Evolutionary conservation across 164 flowering plant genomes (phyloP), one percentile per base, ranked within the genome.

Genomic region (Echeveria elegans): DNA sequence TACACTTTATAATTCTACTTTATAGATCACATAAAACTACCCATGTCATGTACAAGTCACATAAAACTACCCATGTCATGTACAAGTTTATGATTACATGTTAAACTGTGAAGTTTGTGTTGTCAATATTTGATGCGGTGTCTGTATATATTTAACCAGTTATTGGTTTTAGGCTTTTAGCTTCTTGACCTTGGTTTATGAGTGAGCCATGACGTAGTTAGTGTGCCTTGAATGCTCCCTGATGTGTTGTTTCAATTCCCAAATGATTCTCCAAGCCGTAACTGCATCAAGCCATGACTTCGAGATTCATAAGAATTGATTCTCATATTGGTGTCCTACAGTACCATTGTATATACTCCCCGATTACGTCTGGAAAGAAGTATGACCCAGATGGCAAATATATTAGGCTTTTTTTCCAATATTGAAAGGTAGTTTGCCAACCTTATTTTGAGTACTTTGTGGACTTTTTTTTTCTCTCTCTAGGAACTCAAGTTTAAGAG

Each of bases 301-400:
- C n/a, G n/a, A n/a, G n/a, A n/a, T n/a, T 52, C 24, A 52, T 9
- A 29, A 19, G 30, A 40, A 40, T 15, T 12, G 24, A 52, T 16
- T 48, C 41, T 60, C n/a, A n/a, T 26, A 41, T 66, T 40, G 45
- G 47, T 41, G 23, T 15, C 56, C 45, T 60, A 19, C 89, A 93
- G 98, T 93, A 90, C 65, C 81, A 93, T 48, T 90, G 98, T 9
- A 78, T 90, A 59, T 93, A 90, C 72, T 93, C 98, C 23, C 97
- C 98, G 19, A 81, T 78, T 69, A 76, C 96, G 38, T 93, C 90
- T 76, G 97, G 97, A 60, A 90, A 90, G 85, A 93, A 90, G 65
- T 93, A 93, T 65, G 98, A 93, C 65, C 97, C 97, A 0, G 74
- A 79, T 74, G 97, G 97, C 5, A 75, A 77, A 26, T 93, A 76